Conservation (phyloP, 225 moss, liverwort and hornwort genomes). For the Sphagnum tenellum region DNA sequence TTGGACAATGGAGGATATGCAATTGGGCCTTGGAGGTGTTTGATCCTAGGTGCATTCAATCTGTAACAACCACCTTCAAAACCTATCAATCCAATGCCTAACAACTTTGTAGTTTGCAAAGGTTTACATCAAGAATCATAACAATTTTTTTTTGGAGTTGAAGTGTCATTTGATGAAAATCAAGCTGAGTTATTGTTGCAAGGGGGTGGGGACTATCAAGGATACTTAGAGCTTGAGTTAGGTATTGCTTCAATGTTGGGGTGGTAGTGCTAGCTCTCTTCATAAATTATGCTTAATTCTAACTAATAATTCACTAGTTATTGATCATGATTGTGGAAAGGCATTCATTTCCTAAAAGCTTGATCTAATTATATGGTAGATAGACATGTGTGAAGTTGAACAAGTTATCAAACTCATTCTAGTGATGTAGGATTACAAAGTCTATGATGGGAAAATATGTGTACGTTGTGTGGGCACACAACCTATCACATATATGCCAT, state of each 20-base stretch:
- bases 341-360: no score
- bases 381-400: neutral
- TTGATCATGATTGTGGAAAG: no score
- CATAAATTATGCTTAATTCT: constrained; percentile 11
- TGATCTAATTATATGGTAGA: no score
- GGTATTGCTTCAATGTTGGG: constrained; percentile 43
- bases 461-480: constrained; percentile 62
- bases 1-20: constrained; percentile 58
- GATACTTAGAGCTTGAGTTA: constrained; percentile 39
- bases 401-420: constrained; percentile 31
- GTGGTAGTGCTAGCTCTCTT: constrained; percentile 29
- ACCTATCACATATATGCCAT: constrained; percentile 78
- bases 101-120: constrained; percentile 46
- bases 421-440: constrained; percentile 35
- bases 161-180: constrained; percentile 25
- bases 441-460: constrained; percentile 91
- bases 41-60: constrained; percentile 65
- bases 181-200: constrained; percentile 48
- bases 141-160: constrained; percentile 9
- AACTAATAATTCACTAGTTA: constrained; percentile 7
- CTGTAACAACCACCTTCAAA: constrained; percentile 19
- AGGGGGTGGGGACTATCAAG: constrained; percentile 54
- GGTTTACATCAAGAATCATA: constrained; percentile 24
- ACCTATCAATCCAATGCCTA: constrained; percentile 34
- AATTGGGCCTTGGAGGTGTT: constrained; percentile 88